Percentiles rank a stretch among this genome's conserved stretches.
phyloP scores from a whole-genome alignment of 192 early-diverging fungal species.

The Umbelopsis sp. region DNA sequence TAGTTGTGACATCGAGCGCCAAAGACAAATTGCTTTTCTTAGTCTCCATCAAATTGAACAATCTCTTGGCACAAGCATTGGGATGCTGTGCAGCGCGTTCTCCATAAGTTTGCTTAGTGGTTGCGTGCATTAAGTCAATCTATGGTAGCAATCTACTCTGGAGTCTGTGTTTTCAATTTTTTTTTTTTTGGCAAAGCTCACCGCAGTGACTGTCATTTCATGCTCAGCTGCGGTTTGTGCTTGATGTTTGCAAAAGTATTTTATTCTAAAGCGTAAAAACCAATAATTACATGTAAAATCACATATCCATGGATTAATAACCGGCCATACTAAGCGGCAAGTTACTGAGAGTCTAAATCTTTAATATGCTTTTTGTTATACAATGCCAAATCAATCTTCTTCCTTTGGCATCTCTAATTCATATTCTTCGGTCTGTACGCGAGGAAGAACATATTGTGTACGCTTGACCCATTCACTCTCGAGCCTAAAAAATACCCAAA shows the following conservation, averaged over 20 bases:
- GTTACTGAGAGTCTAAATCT: too few relatives aligned
- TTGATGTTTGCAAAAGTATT: too few relatives aligned
- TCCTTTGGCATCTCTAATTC: constrained; percentile 9
- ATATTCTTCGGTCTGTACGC: background rate
- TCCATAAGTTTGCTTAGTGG: constrained; percentile 57
- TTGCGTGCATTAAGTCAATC: background rate
- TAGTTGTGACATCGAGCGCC: constrained; percentile 88
- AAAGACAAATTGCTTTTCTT: constrained; percentile 92
- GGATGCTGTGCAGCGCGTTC: constrained; percentile 67
- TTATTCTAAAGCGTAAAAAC: too few relatives aligned
- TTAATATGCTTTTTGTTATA: too few relatives aligned
- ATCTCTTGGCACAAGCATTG: constrained; percentile 75
- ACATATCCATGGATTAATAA: too few relatives aligned
- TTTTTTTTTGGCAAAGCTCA: background rate
- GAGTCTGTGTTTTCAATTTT: background rate
- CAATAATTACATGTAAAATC: too few relatives aligned
- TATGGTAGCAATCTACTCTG: background rate
- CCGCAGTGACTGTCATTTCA: too few relatives aligned
- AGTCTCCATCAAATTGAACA: constrained; percentile 83
- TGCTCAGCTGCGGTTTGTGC: too few relatives aligned
- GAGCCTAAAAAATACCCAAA: constrained; percentile 93
- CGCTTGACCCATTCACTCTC: constrained; percentile 78
- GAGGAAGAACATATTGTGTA: constrained; percentile 22
- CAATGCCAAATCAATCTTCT: background rate
- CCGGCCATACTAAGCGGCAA: too few relatives aligned